Conservation (phyloP, 768 basidiomycete genomes). For the Suillus subalutaceus region DNA sequence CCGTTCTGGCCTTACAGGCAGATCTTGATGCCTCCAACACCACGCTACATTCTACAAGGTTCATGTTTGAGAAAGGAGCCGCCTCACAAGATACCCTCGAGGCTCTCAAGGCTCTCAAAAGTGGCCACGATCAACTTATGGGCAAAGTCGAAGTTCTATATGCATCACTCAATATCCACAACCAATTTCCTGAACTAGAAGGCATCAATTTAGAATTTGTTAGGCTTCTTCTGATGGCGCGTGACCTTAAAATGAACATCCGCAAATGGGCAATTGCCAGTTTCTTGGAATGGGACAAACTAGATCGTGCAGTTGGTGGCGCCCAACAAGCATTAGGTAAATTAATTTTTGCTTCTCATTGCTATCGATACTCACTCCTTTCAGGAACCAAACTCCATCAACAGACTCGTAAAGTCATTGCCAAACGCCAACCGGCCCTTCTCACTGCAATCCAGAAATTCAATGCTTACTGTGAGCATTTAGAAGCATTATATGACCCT, state of each 20-base stretch:
- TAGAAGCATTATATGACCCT: not conserved
- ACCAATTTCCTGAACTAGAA: conserved; percentile 36
- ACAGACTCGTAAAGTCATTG: conserved; percentile 33
- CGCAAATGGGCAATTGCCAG: conserved; percentile 34
- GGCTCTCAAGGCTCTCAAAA: conserved; percentile 25
- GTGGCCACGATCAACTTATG: conserved; percentile 23
- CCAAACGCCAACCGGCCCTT: conserved; percentile 29
- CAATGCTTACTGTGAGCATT: not conserved
- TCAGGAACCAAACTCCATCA: too few species aligned
- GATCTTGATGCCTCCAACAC: conserved; percentile 28
- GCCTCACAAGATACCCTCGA: conserved; percentile 5
- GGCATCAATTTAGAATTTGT: conserved; percentile 34
- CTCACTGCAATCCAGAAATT: conserved; percentile 10
- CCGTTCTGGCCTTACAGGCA: conserved; percentile 34
- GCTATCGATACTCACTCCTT: too few species aligned
- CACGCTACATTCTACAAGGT: conserved; percentile 19
- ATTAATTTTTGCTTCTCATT: too few species aligned
- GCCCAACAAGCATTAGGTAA: too few species aligned
- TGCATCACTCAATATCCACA: conserved; percentile 36
- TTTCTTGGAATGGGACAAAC: conserved; percentile 42
- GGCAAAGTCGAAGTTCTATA: conserved; percentile 36
- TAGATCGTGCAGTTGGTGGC: conserved; percentile 39
- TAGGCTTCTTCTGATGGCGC: conserved; percentile 34
- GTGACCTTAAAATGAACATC: conserved; percentile 44
- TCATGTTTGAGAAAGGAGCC: conserved; percentile 12